Percentiles rank a stretch among this genome's conserved stretches.
Evolutionary conservation across 768 basidiomycete genomes (phyloP).

Genomic region (Leccinum disarticulatum): DNA sequence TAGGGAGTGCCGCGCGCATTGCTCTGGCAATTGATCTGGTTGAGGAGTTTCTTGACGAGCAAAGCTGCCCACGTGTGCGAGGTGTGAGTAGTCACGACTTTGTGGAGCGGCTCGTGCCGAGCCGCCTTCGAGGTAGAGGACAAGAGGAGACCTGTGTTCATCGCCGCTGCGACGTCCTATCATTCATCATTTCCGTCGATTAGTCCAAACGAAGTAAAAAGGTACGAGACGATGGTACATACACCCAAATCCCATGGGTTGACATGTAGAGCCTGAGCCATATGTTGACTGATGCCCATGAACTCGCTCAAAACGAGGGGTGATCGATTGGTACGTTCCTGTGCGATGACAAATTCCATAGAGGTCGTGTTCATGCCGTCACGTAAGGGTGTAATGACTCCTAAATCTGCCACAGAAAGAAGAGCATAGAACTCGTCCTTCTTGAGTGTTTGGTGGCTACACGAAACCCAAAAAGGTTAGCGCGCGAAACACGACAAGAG

Average conservation of each 20-base stretch:
- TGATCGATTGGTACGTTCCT: conserved; percentile 77
- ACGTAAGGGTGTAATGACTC: conserved; percentile 90
- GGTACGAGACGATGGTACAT: conserved; percentile 24
- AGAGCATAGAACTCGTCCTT: conserved; percentile 98
- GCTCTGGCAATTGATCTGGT: conserved; percentile 75
- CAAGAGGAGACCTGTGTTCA: conserved; percentile 88
- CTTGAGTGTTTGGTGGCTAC: conserved; percentile 93
- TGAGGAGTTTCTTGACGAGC: conserved; percentile 83
- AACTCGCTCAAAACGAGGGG: conserved; percentile 95
- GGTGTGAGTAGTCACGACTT: conserved; percentile 88
- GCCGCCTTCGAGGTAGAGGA: conserved; percentile 65
- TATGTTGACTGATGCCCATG: conserved; percentile 94
- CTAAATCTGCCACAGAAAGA: conserved; percentile 89
- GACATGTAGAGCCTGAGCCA: conserved; percentile 85
- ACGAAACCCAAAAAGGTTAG: neutral
- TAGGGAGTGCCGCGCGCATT: conserved; percentile 84
- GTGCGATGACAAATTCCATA: conserved; percentile 97
- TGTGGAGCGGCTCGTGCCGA: conserved; percentile 76
- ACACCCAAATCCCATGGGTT: conserved; percentile 97
- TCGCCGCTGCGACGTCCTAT: conserved; percentile 85
- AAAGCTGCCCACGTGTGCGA: conserved; percentile 94
- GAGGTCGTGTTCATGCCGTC: conserved; percentile 99
- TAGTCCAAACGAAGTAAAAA: neutral
- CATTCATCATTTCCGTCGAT: neutral
- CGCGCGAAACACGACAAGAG: neutral